Percentiles rank a stretch among this genome's conserved stretches.
These are phyloP conservation scores for Phytophthora citrophthora DNA, from an alignment of 352 stramenopile species.

Conservation along the genomic window DNA sequence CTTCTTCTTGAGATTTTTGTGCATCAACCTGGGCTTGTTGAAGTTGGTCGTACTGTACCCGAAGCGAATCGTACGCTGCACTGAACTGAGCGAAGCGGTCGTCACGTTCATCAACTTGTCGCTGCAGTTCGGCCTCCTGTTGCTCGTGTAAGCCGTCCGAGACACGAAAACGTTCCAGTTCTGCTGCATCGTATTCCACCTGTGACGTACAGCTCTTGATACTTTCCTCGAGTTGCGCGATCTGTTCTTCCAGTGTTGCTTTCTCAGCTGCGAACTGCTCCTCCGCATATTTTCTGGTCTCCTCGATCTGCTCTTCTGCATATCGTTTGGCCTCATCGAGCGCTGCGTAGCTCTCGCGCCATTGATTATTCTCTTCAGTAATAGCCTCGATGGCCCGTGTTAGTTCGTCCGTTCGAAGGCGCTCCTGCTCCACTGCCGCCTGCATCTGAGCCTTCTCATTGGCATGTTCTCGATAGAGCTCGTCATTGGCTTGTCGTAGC, in stretches of 20 bases:
- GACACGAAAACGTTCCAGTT: conserved; percentile 58
- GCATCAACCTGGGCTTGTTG: conserved; percentile 28
- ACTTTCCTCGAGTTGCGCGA: conserved; percentile 55
- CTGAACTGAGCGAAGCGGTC: conserved; percentile 62
- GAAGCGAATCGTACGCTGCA: conserved; percentile 57
- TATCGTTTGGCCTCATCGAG: conserved; percentile 58
- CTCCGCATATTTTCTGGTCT: conserved; percentile 26
- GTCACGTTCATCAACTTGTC: conserved; percentile 62
- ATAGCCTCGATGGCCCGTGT: conserved; percentile 48
- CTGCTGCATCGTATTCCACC: conserved; percentile 51
- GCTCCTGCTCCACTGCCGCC: conserved; percentile 72
- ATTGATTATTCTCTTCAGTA: conserved; percentile 65
- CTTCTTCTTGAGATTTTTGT: conserved; percentile 24
- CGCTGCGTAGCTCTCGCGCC: conserved; percentile 62
- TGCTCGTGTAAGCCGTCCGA: conserved; percentile 40
- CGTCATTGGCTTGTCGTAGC: conserved; percentile 63
- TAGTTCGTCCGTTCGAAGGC: conserved; percentile 49
- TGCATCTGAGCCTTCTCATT: conserved; percentile 86
- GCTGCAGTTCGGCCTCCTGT: conserved; percentile 51
- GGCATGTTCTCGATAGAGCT: conserved; percentile 66
- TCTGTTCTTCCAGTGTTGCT: conserved; percentile 58
- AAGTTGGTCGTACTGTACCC: conserved; percentile 40
- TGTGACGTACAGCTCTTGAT: conserved; percentile 58
- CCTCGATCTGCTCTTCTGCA: conserved; percentile 54
- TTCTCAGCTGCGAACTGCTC: conserved; percentile 36